A percentile compares a stretch with the other conserved stretches of the same genome.
phyloP scores from a whole-genome alignment of 495 filamentous ascomycete genomes.

The Eremomyces bilateralis region DNA sequence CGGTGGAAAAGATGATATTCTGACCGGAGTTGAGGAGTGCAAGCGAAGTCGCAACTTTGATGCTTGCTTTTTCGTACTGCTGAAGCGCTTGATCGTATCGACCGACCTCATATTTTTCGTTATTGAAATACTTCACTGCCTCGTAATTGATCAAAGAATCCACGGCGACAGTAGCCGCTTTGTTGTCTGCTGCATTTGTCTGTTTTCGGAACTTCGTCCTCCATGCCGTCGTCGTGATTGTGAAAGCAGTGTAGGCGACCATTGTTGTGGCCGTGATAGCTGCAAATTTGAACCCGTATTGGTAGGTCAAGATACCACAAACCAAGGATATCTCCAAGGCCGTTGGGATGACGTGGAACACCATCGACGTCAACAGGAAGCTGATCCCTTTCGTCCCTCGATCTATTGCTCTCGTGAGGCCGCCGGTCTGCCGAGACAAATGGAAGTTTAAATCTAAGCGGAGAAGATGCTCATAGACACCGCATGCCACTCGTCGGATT shows the following conservation, averaged over 20 bases:
- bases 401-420: conserved; percentile 84
- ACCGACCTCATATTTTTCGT: conserved; percentile 79
- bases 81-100: conserved; percentile 77
- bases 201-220: conserved; percentile 86
- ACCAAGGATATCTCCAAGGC: conserved; percentile 87
- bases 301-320: conserved; percentile 77
- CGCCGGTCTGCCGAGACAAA: conserved; percentile 79
- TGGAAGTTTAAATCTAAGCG: conserved; percentile 86
- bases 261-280: conserved; percentile 80
- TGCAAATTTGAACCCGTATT: conserved; percentile 81
- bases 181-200: conserved; percentile 91
- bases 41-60: conserved; percentile 86
- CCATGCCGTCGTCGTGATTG: conserved; percentile 89
- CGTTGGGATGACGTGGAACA: conserved; percentile 90
- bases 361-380: conserved; percentile 91
- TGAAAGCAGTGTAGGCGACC: conserved; percentile 84
- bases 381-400: conserved; percentile 95
- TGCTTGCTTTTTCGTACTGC: conserved; percentile 77
- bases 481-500: conserved; percentile 71
- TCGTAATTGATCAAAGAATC: conserved; percentile 97
- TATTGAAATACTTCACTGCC: conserved; percentile 99
- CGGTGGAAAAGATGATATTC: conserved; percentile 89
- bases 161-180: conserved; percentile 82
- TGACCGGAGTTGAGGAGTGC: conserved; percentile 94
- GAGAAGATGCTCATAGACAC: conserved; percentile 80